Percentiles rank a stretch among this genome's conserved stretches.
These are phyloP conservation scores for Talaromyces marneffei DNA, from an alignment of 2,329 filamentous ascomycete genomes.

Conservation along the genomic window DNA sequence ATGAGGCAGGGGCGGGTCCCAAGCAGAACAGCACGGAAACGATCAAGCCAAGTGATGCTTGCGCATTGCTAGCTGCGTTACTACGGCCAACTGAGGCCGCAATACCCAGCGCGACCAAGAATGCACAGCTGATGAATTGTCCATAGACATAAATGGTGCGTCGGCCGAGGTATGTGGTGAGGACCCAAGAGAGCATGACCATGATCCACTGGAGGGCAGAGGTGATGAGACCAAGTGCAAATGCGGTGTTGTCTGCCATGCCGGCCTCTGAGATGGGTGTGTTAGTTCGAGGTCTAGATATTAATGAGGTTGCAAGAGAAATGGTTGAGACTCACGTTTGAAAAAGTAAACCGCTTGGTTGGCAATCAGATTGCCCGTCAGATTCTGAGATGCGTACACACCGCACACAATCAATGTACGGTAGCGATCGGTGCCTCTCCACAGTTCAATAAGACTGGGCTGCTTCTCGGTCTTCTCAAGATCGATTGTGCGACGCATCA, in stretches of 20 bases:
- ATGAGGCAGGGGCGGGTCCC: slow-evolving; percentile 59
- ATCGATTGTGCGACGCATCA: slow-evolving; percentile 55
- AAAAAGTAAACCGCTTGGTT: slow-evolving; percentile 60
- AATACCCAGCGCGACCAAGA: slow-evolving; percentile 56
- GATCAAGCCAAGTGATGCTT: slow-evolving; percentile 59
- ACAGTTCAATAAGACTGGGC: slow-evolving; percentile 48
- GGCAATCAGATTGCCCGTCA: slow-evolving; percentile 57
- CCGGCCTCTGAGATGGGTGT: slow-evolving; percentile 55
- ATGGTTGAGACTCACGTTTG: slow-evolving; percentile 27
- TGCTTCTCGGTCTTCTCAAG: slow-evolving; percentile 47
- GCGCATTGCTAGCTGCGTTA: slow-evolving; percentile 45
- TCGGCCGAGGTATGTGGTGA: slow-evolving; percentile 59
- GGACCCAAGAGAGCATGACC: slow-evolving; percentile 62
- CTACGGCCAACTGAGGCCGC: slow-evolving; percentile 47
- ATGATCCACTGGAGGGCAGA: slow-evolving; percentile 58
- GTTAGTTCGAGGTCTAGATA: no score
- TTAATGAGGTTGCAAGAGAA: slow-evolving; percentile 15
- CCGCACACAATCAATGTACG: slow-evolving; percentile 52
- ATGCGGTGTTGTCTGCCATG: slow-evolving; percentile 50
- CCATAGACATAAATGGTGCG: slow-evolving; percentile 62
- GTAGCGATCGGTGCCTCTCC: slow-evolving; percentile 51
- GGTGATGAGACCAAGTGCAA: slow-evolving; percentile 59
- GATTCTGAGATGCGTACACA: slow-evolving; percentile 55
- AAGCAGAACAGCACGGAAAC: slow-evolving; percentile 60
- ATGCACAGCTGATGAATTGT: slow-evolving; percentile 47